Evolutionary conservation across 164 flowering plant genomes (phyloP).

Genomic region (Macadamia tetraphylla): DNA sequence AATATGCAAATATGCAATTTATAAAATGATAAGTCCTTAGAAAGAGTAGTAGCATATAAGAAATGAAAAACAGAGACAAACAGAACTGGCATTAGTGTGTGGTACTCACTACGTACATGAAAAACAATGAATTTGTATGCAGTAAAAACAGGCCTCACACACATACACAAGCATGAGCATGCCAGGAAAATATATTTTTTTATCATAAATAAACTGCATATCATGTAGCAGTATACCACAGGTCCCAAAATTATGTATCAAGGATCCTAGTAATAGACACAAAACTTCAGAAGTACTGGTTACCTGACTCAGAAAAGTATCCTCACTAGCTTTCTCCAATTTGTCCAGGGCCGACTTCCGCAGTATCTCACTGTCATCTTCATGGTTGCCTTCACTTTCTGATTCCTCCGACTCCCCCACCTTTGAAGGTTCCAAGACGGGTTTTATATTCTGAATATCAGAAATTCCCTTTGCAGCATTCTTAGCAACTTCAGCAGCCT

Average conservation of each 20-base stretch:
- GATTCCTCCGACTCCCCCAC: conserved; percentile 38
- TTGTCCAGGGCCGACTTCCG: conserved; percentile 70
- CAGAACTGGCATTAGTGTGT: too few species aligned
- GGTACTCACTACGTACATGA: too few species aligned
- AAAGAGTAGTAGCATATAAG: too few species aligned
- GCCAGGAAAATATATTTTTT: too few species aligned
- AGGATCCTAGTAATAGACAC: not conserved
- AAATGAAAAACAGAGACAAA: too few species aligned
- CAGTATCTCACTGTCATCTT: conserved; percentile 47
- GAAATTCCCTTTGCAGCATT: conserved; percentile 74
- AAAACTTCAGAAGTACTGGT: conserved; percentile 14
- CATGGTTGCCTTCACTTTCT: conserved; percentile 32
- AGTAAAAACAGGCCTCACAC: too few species aligned
- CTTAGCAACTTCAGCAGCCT: conserved; percentile 83
- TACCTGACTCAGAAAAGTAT: conserved; percentile 84
- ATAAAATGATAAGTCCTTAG: too few species aligned
- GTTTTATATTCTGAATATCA: conserved; percentile 41
- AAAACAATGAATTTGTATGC: too few species aligned
- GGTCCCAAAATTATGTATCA: not conserved
- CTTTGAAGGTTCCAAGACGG: conserved; percentile 51
- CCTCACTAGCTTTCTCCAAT: conserved; percentile 89
- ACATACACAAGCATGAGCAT: not conserved
- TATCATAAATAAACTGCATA: too few species aligned
- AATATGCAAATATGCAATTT: too few species aligned
- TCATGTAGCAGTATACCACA: too few species aligned